Evolutionary conservation across 1,139 yeast genomes (phyloP).

Genomic region (Blastobotrys illinoisensis): DNA sequence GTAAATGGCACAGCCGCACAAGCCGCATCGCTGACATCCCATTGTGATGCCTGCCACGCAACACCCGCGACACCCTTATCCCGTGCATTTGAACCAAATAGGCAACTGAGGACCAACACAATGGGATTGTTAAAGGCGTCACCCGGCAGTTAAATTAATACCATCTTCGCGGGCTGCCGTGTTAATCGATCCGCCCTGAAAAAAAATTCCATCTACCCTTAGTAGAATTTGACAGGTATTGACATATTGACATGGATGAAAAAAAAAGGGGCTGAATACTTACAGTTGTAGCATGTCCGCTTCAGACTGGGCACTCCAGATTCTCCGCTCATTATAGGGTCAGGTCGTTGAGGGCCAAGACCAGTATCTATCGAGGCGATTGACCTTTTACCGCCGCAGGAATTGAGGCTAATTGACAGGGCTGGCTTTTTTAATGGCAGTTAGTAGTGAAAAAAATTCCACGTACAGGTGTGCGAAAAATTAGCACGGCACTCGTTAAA

Average conservation of each 20-base stretch:
- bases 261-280: slow-evolving; percentile 8
- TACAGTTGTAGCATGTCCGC: slow-evolving; percentile 29
- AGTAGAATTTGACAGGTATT: no score
- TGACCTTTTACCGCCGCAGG: neutral
- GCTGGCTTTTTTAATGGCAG: neutral
- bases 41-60: neutral
- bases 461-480: neutral
- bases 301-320: slow-evolving; percentile 19
- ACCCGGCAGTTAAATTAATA: neutral
- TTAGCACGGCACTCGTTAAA: no score
- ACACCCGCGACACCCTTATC: neutral
- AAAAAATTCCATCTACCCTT: neutral
- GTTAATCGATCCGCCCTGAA: neutral
- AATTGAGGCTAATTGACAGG: neutral
- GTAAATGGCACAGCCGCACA: neutral
- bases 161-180: neutral
- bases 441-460: neutral
- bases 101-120: neutral
- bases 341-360: neutral
- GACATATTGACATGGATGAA: neutral
- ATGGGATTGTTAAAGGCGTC: slow-evolving; percentile 1
- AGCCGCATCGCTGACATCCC: neutral
- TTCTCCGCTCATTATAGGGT: slow-evolving; percentile 4
- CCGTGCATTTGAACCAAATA: slow-evolving; percentile 1
- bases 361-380: neutral